Evolutionary conservation across 306 rosid genomes (phyloP).

Genomic region (Pterocarpus macrocarpus): DNA sequence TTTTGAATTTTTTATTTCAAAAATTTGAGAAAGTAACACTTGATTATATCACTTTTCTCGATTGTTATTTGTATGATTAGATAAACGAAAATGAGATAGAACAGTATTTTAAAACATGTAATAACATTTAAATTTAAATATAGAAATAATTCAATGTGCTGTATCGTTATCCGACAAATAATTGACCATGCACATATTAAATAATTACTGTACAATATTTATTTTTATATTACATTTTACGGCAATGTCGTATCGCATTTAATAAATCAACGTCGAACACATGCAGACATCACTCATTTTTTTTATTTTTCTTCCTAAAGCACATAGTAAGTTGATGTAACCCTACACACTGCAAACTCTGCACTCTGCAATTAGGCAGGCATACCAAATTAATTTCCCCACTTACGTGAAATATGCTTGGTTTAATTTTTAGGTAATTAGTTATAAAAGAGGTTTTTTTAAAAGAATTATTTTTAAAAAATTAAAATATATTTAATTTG

Average conservation of each 20-base stretch:
- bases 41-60: too few species aligned
- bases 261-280: background rate
- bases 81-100: too few species aligned
- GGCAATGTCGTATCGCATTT: background rate
- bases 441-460: too few species aligned
- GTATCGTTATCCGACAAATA: background rate
- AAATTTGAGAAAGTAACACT: too few species aligned
- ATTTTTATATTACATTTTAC: background rate
- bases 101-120: too few species aligned
- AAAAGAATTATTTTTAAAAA: too few species aligned
- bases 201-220: background rate
- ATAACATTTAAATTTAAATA: too few species aligned
- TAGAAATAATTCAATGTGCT: background rate
- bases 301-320: background rate
- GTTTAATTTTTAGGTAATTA: too few species aligned
- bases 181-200: background rate
- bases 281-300: background rate
- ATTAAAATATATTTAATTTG: too few species aligned
- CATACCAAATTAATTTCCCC: background rate
- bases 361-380: background rate
- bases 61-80: too few species aligned
- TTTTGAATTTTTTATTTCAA: too few species aligned
- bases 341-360: background rate
- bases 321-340: background rate
- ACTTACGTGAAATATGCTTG: too few species aligned